Percentiles rank a stretch among this genome's conserved stretches.
Conservation (phyloP, 169 alveolate species). For the Toxoplasma gondii region DNA sequence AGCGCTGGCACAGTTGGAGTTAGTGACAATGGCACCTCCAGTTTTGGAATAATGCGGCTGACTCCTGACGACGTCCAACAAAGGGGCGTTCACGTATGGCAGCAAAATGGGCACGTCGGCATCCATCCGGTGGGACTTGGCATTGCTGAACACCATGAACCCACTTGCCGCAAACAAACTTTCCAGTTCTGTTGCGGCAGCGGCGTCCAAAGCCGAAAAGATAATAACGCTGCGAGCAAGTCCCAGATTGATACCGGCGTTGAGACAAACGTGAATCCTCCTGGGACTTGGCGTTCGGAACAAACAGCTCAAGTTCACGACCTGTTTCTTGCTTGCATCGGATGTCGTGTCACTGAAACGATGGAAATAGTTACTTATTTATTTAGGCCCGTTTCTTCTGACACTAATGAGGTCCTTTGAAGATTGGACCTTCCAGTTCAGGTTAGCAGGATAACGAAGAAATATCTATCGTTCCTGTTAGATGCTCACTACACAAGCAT, state of each 20-base stretch:
- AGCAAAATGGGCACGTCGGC: slow-evolving; percentile 59
- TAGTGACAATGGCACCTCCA: slow-evolving; percentile 55
- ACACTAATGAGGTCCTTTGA: too few relatives aligned
- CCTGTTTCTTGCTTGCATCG: too few relatives aligned
- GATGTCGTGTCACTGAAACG: too few relatives aligned
- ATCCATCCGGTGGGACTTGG: slow-evolving; percentile 46
- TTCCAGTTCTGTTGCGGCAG: slow-evolving; percentile 17
- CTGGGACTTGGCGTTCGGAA: too few relatives aligned
- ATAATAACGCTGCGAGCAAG: not conserved
- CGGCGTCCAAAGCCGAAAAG: slow-evolving; percentile 25
- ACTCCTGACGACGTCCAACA: not conserved
- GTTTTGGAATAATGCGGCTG: slow-evolving; percentile 2
- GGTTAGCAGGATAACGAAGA: too few relatives aligned
- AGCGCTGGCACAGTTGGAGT: slow-evolving; percentile 58
- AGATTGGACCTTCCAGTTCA: too few relatives aligned
- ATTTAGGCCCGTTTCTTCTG: too few relatives aligned
- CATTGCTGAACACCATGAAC: slow-evolving; percentile 54
- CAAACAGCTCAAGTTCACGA: too few relatives aligned
- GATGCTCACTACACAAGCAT: too few relatives aligned
- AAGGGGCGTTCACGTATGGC: slow-evolving; percentile 31
- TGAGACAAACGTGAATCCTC: too few relatives aligned
- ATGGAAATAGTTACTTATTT: too few relatives aligned
- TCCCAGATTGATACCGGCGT: not conserved
- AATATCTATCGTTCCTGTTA: too few relatives aligned
- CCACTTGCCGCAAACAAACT: slow-evolving; percentile 38